Conservation (phyloP, 768 basidiomycete genomes). For the Favolaschia claudopus region DNA sequence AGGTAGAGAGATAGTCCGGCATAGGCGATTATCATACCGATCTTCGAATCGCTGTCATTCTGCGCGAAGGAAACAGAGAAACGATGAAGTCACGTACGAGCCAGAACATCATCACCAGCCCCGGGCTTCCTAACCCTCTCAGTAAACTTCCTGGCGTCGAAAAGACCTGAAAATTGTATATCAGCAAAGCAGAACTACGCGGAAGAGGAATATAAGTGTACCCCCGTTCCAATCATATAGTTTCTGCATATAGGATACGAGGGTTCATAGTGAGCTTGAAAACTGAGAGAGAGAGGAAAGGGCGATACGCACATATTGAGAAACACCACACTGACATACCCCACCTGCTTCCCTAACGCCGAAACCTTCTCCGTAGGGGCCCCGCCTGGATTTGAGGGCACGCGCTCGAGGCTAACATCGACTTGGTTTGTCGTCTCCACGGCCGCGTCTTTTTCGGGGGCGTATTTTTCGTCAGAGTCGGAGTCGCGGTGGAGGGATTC, state of each 20-base stretch:
- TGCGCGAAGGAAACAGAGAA: background rate
- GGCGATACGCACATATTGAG: slow-evolving; percentile 11
- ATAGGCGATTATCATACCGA: slow-evolving; percentile 17
- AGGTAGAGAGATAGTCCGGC: slow-evolving; percentile 48
- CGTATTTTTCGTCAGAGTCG: too few species aligned
- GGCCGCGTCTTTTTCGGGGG: too few species aligned
- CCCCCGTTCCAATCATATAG: slow-evolving; percentile 48
- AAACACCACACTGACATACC: slow-evolving; percentile 15
- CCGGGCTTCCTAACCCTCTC: slow-evolving; percentile 45
- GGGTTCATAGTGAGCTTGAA: too few species aligned
- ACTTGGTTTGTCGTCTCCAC: too few species aligned
- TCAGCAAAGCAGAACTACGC: background rate
- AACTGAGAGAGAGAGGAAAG: background rate
- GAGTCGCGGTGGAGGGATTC: too few species aligned
- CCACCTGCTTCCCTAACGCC: slow-evolving; percentile 11
- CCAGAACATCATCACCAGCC: slow-evolving; percentile 50
- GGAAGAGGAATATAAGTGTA: slow-evolving; percentile 41
- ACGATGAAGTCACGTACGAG: slow-evolving; percentile 42
- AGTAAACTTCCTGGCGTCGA: slow-evolving; percentile 43
- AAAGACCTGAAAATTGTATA: background rate
- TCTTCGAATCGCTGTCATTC: background rate
- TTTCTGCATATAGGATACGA: slow-evolving; percentile 16
- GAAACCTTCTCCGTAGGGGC: slow-evolving; percentile 15
- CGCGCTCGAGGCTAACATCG: too few species aligned
- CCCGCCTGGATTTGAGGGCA: slow-evolving; percentile 16